These are phyloP conservation scores for Rasamsonia emersonii DNA, from an alignment of 2,329 filamentous ascomycete genomes.

Conservation along the genomic window DNA sequence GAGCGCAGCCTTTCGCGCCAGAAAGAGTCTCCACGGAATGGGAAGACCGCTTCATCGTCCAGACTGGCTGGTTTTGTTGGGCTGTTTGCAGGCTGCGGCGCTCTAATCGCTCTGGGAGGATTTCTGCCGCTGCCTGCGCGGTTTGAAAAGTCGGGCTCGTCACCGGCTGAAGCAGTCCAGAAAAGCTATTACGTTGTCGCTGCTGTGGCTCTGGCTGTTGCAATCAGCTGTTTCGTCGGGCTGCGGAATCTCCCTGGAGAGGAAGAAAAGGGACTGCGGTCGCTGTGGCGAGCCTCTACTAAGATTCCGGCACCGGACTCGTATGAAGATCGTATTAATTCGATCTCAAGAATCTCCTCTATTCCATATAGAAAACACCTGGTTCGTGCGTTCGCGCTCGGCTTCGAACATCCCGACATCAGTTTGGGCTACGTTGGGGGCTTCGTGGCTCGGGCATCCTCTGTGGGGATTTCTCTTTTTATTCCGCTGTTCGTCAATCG, in stretches of 20 bases:
- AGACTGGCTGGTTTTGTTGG: conserved; percentile 82
- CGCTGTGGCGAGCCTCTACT: conserved; percentile 31
- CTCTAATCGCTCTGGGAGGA: conserved; percentile 68
- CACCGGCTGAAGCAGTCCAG: conserved; percentile 64
- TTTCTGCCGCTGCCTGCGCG: conserved; percentile 82
- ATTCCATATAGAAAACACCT: conserved; percentile 45
- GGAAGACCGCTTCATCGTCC: conserved; percentile 39
- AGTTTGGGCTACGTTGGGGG: conserved; percentile 84
- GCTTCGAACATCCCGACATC: conserved; percentile 68
- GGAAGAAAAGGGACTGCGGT: conserved; percentile 63
- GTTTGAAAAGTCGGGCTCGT: conserved; percentile 65
- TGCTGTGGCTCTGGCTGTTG: conserved; percentile 60
- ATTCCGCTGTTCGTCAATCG: conserved; percentile 88
- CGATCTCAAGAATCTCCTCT: conserved; percentile 3
- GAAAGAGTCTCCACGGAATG: conserved; percentile 7
- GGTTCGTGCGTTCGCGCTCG: conserved; percentile 57
- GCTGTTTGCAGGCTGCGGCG: conserved; percentile 84
- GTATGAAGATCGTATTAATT: not conserved
- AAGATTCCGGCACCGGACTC: conserved; percentile 3
- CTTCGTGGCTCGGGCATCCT: conserved; percentile 89
- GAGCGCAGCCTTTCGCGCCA: conserved; percentile 9
- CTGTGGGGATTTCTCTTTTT: conserved; percentile 90
- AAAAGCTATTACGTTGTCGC: conserved; percentile 86
- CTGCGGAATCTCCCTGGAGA: conserved; percentile 62
- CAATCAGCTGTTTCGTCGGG: conserved; percentile 69